Evolutionary conservation across 192 early-diverging fungal genomes (phyloP), one percentile per base, ranked within the genome.

Genomic region (Coemansia sp.): DNA sequence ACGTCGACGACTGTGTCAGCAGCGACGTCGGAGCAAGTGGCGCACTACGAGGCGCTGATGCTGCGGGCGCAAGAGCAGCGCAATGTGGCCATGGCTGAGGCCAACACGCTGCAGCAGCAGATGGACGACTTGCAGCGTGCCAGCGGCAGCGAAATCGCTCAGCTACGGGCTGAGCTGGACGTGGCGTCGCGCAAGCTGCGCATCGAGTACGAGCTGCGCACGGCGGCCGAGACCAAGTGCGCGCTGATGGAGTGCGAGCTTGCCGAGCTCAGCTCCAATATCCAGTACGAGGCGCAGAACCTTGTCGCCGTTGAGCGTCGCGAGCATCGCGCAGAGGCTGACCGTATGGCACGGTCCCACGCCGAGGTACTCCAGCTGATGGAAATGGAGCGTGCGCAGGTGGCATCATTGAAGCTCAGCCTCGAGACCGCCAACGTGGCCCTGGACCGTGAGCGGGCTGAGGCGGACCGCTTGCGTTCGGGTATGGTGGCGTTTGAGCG

Each of bases 151-250:
- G 75, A 73, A 34, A 62, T 82, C 27, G 52, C 52, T 40, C 41
- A 47, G n/a, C 66, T 82, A 40, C 41, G 53, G 20, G 52, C 29
- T 12, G 75, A 82, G 57, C 44, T 82, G 12, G 69, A 58, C 13
- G 36, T 66, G 7, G 40, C 72, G 7, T 52, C 53, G 20, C 75
- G 57, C 63, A 76, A 77, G 69, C 66, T 74, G 55, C 41, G 58
- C 16, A 69, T 63, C 44, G 80, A 82, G 69, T 82, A 77, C 49
- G 75, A 82, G 62, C 66, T 82, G 69, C 80, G 80, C 46, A 77
- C 80, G 41, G 75, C 75, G 6, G 80, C 80, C n/a, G 80, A 82
- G 65, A 67, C 80, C 20, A 82, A 82, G 69, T 82, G 80, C 63
- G 66, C 75, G 58, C 43, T 65, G 16, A 82, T 82, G 80, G 80